Conservation (phyloP, 305 asterid species). For the Stenogyne calaminthoides region DNA sequence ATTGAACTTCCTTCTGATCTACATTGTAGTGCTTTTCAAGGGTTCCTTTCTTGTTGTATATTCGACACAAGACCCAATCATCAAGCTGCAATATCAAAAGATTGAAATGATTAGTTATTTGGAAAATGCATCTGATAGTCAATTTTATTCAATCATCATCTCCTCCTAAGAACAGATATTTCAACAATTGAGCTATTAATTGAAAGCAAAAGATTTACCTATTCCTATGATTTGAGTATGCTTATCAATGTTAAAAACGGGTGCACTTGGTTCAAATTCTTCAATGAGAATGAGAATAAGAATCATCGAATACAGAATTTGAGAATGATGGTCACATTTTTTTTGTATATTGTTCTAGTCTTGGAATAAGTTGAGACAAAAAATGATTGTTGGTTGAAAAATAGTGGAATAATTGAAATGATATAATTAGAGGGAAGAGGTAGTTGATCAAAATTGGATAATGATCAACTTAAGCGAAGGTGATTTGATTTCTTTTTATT, state of each 20-base stretch:
- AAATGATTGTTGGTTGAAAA: too few relatives aligned
- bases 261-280: too few relatives aligned
- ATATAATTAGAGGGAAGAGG: too few relatives aligned
- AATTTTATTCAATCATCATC: background rate
- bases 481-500: too few relatives aligned
- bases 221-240: background rate
- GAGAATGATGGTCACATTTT: too few relatives aligned
- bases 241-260: background rate
- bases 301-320: too few relatives aligned
- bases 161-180: background rate
- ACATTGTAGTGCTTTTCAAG: conserved; percentile 52
- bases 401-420: too few relatives aligned
- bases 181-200: background rate
- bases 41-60: conserved; percentile 76
- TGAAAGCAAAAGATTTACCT: background rate
- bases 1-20: conserved; percentile 41
- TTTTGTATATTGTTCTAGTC: too few relatives aligned
- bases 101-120: background rate
- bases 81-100: conserved; percentile 52
- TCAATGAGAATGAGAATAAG: too few relatives aligned
- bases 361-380: too few relatives aligned
- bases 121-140: background rate
- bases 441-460: too few relatives aligned
- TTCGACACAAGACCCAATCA: conserved; percentile 71
- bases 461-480: too few relatives aligned